A percentile compares a stretch with the other conserved stretches of the same genome.
Conservation (phyloP, 352 stramenopile genomes). For the Hyaloperonospora arabidopsidis region DNA sequence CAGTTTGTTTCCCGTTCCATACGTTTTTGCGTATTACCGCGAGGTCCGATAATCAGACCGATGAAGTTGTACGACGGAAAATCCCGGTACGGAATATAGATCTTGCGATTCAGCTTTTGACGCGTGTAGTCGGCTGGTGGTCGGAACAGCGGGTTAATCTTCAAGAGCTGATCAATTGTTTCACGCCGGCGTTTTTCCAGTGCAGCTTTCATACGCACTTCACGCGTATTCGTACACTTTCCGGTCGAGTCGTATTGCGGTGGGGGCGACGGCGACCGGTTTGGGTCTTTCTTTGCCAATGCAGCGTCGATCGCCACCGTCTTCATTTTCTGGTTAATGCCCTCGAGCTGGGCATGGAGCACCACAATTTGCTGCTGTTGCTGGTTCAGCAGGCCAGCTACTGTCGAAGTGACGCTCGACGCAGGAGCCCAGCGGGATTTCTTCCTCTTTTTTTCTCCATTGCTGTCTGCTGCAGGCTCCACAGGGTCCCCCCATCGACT, state of each 20-base stretch:
- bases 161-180: constrained; percentile 93
- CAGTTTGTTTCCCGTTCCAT: constrained; percentile 98
- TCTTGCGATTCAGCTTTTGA: constrained; percentile 91
- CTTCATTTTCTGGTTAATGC: constrained; percentile 59
- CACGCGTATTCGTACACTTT: constrained; percentile 94
- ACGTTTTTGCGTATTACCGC: constrained; percentile 98
- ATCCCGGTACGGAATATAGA: constrained; percentile 96
- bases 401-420: constrained; percentile 28
- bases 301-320: constrained; percentile 80
- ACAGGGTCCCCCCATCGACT: constrained; percentile 81
- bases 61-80: constrained; percentile 99
- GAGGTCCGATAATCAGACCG: constrained; percentile 97
- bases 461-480: constrained; percentile 17
- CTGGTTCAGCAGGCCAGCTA: constrained; percentile 41
- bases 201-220: constrained; percentile 89
- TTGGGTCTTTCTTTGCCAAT: constrained; percentile 79
- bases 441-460: constrained; percentile 58
- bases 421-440: constrained; percentile 74
- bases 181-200: constrained; percentile 87
- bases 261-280: constrained; percentile 86
- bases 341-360: constrained; percentile 65
- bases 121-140: constrained; percentile 84
- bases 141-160: constrained; percentile 89
- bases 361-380: constrained; percentile 69
- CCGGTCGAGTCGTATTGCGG: constrained; percentile 95